A percentile compares a stretch with the other conserved stretches of the same genome.
phyloP scores from a whole-genome alignment of 2,329 filamentous ascomycete genomes.

The Pseudogymnoascus sp. region DNA sequence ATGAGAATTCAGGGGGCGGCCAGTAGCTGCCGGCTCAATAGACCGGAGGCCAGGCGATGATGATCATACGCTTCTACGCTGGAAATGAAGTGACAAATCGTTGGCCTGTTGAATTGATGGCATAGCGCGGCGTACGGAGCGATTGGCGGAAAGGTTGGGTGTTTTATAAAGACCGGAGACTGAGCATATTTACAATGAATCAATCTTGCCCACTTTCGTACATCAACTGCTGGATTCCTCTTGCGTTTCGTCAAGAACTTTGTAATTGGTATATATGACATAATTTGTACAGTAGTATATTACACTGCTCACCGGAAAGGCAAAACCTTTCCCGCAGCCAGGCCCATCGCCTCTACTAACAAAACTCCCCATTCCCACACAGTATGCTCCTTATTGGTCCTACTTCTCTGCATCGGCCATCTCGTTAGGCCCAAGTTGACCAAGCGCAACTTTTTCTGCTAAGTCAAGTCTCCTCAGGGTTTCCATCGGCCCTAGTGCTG shows the following conservation, averaged over 20 bases:
- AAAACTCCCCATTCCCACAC: not conserved
- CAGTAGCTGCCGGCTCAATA: not conserved
- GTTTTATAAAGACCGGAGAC: not conserved
- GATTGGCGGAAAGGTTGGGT: not conserved
- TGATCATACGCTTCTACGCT: not conserved
- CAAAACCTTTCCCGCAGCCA: not conserved
- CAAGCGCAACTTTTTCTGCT: slow-evolving; percentile 16
- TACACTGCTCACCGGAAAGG: not conserved
- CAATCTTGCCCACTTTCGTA: not conserved
- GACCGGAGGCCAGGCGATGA: not conserved
- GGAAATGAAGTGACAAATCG: not conserved
- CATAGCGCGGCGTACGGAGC: slow-evolving; percentile 6
- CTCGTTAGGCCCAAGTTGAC: not conserved
- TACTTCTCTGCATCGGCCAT: not conserved
- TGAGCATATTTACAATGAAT: not conserved
- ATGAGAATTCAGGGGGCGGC: not conserved
- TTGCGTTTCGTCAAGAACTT: not conserved
- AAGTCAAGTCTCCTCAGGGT: slow-evolving; percentile 33
- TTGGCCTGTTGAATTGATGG: slow-evolving; percentile 1
- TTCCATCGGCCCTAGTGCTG: slow-evolving; percentile 46
- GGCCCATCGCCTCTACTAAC: not conserved
- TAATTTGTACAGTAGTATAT: not conserved
- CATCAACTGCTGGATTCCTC: not conserved
- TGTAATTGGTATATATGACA: slow-evolving; percentile 3
- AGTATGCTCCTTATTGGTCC: not conserved